phyloP scores from a whole-genome alignment of 1,139 yeast genomes.

The Lodderomyces margitis region DNA sequence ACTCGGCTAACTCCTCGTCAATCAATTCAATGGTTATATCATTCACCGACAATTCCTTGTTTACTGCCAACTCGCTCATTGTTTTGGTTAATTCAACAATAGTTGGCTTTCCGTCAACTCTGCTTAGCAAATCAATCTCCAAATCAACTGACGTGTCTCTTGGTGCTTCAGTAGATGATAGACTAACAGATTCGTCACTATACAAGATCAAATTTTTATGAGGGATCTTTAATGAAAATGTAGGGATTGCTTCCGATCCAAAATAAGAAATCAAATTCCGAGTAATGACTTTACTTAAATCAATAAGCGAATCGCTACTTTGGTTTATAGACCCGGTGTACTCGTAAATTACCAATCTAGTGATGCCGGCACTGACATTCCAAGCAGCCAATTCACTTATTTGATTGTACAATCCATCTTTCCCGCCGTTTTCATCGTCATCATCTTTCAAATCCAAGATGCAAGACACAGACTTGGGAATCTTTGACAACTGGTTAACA shows the following conservation, averaged over 20 bases:
- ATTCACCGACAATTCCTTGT: constrained; percentile 57
- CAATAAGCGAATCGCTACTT: constrained; percentile 40
- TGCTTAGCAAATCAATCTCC: constrained; percentile 64
- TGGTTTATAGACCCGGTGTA: constrained; percentile 63
- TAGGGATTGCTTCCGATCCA: constrained; percentile 70
- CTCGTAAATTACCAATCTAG: constrained; percentile 73
- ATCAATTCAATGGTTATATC: constrained; percentile 75
- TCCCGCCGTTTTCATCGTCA: constrained; percentile 84
- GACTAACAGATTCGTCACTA: constrained; percentile 20
- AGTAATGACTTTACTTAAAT: constrained; percentile 57
- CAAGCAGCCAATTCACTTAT: constrained; percentile 80
- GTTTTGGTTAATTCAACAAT: constrained; percentile 86
- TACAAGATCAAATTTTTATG: constrained; percentile 52
- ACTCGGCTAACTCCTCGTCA: constrained; percentile 69
- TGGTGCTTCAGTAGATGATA: constrained; percentile 15
- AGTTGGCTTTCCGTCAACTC: constrained; percentile 85
- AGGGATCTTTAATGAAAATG: constrained; percentile 58
- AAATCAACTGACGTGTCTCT: constrained; percentile 40
- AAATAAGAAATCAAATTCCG: constrained; percentile 69
- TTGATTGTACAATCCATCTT: constrained; percentile 76
- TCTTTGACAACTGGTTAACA: constrained; percentile 64
- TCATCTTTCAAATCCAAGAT: constrained; percentile 69
- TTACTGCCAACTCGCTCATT: constrained; percentile 71
- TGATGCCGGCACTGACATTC: constrained; percentile 84
- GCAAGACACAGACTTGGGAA: constrained; percentile 75